Base-by-base conservation (phyloP, 2,329 filamentous ascomycete genomes). In the Colletotrichum incanum region DNA sequence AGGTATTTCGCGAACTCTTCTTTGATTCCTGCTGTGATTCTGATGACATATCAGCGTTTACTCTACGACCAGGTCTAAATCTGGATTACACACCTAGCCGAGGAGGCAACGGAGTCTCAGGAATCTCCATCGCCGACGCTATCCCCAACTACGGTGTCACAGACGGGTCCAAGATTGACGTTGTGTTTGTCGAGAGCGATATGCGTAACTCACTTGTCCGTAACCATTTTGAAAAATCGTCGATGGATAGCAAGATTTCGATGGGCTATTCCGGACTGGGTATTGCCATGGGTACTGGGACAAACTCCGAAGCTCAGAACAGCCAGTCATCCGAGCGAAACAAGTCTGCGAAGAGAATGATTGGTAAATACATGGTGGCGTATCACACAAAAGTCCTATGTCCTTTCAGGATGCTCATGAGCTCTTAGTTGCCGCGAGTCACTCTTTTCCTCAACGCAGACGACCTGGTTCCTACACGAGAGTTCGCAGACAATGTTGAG, bases 91-190 rank as follows among this genome's bases (percentile, higher is more conserved):
- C 26, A 26, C 26, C 23, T 31, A 31, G 23, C 12, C 16, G 23
- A 20, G 26, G 26, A 16, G 31, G 5, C 58, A 6, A 20, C 8
- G 56, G 41, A 34, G 41, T 12, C 39, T 31, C 28, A 5, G 28
- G 28, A 6, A n/a, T n/a, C n/a, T n/a, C 39, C 16, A n/a, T 43
- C 16, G 28, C 34, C 8, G 28, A 65, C 18, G 65, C 65, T 20
- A 64, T 68, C 9, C 65, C 65, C 2, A 64, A 68, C 5, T 68
- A 49, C 20, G 37, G 59, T 20, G 65, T 68, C 49, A 68, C 61
- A 5, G 65, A 68, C 31, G 58, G 66, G 3, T 39, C 31, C 31
- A 56, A 56, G 23, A 68, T 68, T 20, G 66, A 68, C 28, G 50
- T 68, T 0, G 52, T 56, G 0, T 34, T 47, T 9, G 59, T 41